A percentile compares a stretch with the other conserved stretches of the same genome.
Evolutionary conservation across 441 rosid species (phyloP).

Genomic region (Pelargonium cotyledonis): DNA sequence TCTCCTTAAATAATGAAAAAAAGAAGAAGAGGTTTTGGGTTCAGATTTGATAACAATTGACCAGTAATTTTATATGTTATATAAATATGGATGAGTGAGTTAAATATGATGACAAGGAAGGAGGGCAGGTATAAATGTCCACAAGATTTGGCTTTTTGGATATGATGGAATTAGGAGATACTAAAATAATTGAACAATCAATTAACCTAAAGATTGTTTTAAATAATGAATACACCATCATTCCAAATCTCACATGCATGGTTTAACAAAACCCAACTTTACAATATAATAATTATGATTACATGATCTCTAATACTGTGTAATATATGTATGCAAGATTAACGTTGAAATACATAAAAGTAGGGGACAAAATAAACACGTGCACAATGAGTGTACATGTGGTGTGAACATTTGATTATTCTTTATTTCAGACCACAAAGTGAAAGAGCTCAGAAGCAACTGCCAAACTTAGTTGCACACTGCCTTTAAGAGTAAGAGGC

Average conservation of each 20-base stretch:
- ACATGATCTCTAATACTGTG: background rate
- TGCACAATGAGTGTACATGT: background rate
- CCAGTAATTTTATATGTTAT: background rate
- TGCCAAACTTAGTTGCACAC: too few relatives aligned
- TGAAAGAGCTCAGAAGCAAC: too few relatives aligned
- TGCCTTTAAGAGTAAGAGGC: too few relatives aligned
- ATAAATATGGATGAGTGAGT: too few relatives aligned
- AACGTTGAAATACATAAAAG: background rate
- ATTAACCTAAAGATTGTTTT: background rate
- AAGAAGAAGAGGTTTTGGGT: too few relatives aligned
- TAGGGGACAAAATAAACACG: background rate
- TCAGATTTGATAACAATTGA: background rate
- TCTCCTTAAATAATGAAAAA: too few relatives aligned
- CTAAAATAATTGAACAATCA: background rate
- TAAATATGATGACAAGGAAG: background rate
- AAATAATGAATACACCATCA: background rate
- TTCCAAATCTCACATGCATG: background rate
- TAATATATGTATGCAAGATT: background rate
- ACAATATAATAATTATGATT: background rate
- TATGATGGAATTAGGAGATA: background rate
- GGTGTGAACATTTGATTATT: too few relatives aligned
- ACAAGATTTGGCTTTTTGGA: conserved; percentile 1
- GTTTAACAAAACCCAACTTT: background rate
- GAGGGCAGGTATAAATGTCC: background rate
- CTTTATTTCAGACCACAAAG: too few relatives aligned